Evolutionary conservation across 768 basidiomycete genomes (phyloP), one percentile per base, ranked within the genome.

Genomic region (Phaeotremella skinneri): DNA sequence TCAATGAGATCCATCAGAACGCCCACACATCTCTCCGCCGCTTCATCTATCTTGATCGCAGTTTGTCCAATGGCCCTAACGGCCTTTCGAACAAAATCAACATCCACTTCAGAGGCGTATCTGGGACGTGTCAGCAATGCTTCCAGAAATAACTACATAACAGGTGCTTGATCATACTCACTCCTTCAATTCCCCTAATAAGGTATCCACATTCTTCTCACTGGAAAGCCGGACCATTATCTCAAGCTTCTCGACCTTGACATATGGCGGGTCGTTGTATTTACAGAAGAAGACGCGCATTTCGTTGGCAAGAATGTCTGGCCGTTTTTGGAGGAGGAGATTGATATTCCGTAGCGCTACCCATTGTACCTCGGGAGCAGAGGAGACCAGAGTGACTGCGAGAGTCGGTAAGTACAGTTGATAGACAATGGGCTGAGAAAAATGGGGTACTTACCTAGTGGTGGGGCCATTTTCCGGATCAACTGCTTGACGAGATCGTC

Each of bases 281-380:
- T 99, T 99, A 85, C 94, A 97, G 82, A 98, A 99, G 77, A 99
- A 99, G 20, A 99, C 96, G 45, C 93, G 84, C 90, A 99, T 93
- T 78, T 99, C 94, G 78, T 89, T 96, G 5, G 87, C 84, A 7
- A 99, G 83, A 59, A 96, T 82, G 62, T 92, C 91, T 1, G 90
- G 79, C 3, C 91, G 86, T 72, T 94, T 94, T 78, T 99, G 94
- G 1, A 99, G 84, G 26, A 99, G 82, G 27, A 99, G 84, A 70
- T 97, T 97, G 80, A 98, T 91, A 73, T 97, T 97, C 27, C 96
- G 85, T 52, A 99, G 80, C 0, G 92, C 91, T 50, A 98, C 94
- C 92, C 94, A 99, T 78, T 99, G 96, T 0, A 98, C 90, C 72
- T 99, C 96, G 0, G 94, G 92, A 2, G 92, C 91, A 1, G 93